Evolutionary conservation across 441 rosid species (phyloP).

Genomic region (Erodium trifolium): DNA sequence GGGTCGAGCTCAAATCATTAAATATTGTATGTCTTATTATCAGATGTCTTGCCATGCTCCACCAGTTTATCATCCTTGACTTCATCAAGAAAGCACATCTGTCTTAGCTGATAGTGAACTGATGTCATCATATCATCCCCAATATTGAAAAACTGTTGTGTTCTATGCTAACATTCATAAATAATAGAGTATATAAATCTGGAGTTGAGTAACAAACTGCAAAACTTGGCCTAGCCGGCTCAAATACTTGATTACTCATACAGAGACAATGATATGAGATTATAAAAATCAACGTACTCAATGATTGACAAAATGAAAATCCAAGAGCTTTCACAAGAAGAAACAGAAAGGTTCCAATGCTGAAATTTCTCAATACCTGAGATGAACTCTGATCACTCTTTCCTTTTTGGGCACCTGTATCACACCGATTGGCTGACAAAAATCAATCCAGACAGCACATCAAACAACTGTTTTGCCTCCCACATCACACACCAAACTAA

Average conservation of each 20-base stretch:
- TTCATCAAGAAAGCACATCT: background rate
- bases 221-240: background rate
- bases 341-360: background rate
- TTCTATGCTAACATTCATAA: background rate
- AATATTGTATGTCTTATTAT: background rate
- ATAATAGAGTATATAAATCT: background rate
- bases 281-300: background rate
- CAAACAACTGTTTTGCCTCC: too few species aligned
- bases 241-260: constrained; percentile 8
- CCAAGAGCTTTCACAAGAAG: constrained; percentile 11
- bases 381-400: too few species aligned
- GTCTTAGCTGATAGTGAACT: background rate
- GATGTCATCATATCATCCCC: background rate
- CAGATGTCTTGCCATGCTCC: background rate
- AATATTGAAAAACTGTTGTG: background rate
- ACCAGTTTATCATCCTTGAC: background rate
- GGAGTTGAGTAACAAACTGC: background rate
- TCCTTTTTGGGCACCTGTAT: too few species aligned
- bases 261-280: constrained; percentile 10
- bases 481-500: too few species aligned
- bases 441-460: too few species aligned
- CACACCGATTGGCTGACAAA: too few species aligned
- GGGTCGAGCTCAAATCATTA: background rate
- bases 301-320: constrained; percentile 17
- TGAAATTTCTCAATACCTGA: too few species aligned